phyloP scores from a whole-genome alignment of 139 green algal species.

The Coelastrella sp. region DNA sequence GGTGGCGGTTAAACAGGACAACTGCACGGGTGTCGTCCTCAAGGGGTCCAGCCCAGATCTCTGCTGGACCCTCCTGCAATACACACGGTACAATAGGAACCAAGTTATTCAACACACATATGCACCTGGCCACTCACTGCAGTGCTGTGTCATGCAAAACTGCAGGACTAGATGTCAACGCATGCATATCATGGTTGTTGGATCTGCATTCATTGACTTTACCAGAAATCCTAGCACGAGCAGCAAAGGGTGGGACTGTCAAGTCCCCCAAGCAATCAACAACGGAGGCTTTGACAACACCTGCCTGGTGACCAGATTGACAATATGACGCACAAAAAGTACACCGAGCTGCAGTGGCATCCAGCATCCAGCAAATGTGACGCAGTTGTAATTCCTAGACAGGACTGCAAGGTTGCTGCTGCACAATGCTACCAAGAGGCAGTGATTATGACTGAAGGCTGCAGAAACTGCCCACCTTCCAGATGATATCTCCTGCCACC shows the following conservation, averaged over 20 bases:
- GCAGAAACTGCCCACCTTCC: conserved; percentile 54
- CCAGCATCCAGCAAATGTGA: conserved; percentile 9
- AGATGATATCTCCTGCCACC: conserved; percentile 72
- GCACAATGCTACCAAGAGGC: not conserved
- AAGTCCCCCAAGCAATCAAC: no score
- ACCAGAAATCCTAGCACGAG: no score
- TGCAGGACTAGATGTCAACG: no score
- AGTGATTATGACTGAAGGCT: conserved; percentile 6
- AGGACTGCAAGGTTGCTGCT: not conserved
- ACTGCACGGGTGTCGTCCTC: conserved; percentile 58
- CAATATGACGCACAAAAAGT: no score
- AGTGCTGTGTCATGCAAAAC: no score
- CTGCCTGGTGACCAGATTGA: no score
- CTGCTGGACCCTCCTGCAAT: conserved; percentile 8
- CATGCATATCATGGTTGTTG: no score
- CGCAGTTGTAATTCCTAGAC: not conserved
- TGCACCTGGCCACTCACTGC: no score
- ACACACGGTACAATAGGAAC: not conserved
- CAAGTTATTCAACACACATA: no score
- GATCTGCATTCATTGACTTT: no score
- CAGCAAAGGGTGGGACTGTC: no score
- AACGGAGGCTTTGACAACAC: no score
- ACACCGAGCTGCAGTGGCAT: not conserved
- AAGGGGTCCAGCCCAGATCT: conserved; percentile 69
- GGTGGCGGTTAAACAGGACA: conserved; percentile 66